A percentile compares a stretch with the other conserved stretches of the same genome.
phyloP scores from a whole-genome alignment of 768 basidiomycete genomes.

The Pleurotus giganteus region DNA sequence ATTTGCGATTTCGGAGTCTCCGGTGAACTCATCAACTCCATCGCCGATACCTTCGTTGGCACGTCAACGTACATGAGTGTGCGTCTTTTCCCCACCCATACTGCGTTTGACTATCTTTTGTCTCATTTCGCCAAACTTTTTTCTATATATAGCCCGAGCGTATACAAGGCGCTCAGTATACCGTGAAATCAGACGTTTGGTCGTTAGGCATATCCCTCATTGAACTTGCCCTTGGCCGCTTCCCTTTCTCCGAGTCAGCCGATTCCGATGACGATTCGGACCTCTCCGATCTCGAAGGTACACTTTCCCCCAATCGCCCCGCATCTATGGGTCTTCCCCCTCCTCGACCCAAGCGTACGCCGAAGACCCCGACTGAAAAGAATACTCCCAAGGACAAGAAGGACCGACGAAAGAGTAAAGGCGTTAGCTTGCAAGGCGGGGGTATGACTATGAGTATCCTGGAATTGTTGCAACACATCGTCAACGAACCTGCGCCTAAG shows the following conservation, averaged over 20 bases:
- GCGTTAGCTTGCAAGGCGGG: conserved; percentile 90
- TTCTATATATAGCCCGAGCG: conserved; percentile 78
- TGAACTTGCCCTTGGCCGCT: conserved; percentile 94
- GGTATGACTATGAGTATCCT: conserved; percentile 98
- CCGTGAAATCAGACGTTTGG: conserved; percentile 99
- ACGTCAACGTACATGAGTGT: conserved; percentile 99
- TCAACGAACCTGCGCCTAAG: conserved; percentile 95
- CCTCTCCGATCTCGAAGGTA: conserved; percentile 78
- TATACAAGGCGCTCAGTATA: conserved; percentile 97
- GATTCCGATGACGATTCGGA: conserved; percentile 65
- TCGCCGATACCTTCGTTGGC: conserved; percentile 98
- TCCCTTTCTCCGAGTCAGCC: conserved; percentile 88
- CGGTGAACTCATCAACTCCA: conserved; percentile 97
- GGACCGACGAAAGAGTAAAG: conserved; percentile 85
- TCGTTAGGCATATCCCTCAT: conserved; percentile 96
- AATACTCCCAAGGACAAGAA: conserved; percentile 57
- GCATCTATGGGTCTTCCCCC: conserved; percentile 42
- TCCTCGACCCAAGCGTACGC: conserved; percentile 18
- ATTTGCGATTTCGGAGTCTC: conserved; percentile 99
- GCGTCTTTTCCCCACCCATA: conserved; percentile 28
- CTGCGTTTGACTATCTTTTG: background rate
- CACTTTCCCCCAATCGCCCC: conserved; percentile 71
- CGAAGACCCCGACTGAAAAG: conserved; percentile 21
- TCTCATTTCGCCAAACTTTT: conserved; percentile 11
- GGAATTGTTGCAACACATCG: conserved; percentile 95